Conservation (phyloP, 2,329 filamentous ascomycete species). For the Penicillium sumatraense region DNA sequence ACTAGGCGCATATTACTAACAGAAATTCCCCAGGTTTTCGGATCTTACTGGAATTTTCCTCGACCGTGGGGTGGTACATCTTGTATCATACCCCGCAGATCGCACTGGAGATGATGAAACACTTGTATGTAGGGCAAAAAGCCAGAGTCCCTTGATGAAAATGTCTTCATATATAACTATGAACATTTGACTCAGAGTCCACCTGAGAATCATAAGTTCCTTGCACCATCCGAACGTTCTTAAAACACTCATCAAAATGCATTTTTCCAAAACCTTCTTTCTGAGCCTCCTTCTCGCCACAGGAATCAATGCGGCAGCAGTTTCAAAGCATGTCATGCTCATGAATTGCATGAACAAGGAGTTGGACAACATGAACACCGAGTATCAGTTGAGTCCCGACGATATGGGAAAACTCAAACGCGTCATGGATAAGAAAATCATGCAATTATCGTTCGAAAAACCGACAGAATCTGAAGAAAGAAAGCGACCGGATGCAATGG, state of each 20-base stretch:
- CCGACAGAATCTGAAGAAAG: not conserved
- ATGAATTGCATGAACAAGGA: not conserved
- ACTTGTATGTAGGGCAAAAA: not conserved
- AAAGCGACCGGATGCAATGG: not conserved
- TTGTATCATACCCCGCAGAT: not conserved
- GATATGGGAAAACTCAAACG: not conserved
- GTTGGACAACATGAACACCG: not conserved
- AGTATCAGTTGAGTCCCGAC: not conserved
- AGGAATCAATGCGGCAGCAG: not conserved
- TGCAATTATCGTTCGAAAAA: conserved; percentile 1
- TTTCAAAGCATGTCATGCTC: not conserved
- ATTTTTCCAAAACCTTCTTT: not conserved
- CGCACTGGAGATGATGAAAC: not conserved
- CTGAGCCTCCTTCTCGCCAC: not conserved
- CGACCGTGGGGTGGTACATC: not conserved
- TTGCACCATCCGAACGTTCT: not conserved
- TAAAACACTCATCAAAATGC: not conserved
- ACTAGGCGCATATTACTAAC: not conserved
- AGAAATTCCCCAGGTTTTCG: not conserved
- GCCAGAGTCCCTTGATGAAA: not conserved
- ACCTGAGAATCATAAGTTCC: no score
- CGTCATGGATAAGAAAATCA: not conserved
- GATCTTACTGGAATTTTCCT: not conserved
- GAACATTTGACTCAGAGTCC: not conserved
- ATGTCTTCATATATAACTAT: not conserved